A percentile compares a stretch with the other conserved stretches of the same genome.
These are phyloP conservation scores for Glomus cerebriforme DNA, from an alignment of 192 early-diverging fungal genomes.

Conservation along the genomic window DNA sequence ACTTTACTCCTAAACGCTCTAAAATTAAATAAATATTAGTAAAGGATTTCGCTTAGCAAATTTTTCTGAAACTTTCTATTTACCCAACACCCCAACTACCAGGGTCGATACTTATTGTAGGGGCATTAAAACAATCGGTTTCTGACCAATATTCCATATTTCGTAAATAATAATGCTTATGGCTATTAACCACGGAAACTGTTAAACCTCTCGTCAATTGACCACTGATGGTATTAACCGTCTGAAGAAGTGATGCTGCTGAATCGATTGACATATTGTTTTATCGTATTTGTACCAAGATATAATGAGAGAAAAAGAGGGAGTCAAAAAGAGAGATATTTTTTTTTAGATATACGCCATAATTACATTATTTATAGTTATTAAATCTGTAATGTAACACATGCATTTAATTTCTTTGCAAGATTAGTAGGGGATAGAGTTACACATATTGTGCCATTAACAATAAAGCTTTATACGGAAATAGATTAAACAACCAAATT, in stretches of 20 bases:
- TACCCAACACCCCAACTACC: conserved; percentile 23
- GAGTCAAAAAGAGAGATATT: no score
- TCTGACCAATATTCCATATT: conserved; percentile 23
- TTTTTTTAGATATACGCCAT: no score
- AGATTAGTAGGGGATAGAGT: no score
- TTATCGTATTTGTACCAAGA: no score
- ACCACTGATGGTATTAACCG: background rate
- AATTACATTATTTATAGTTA: no score
- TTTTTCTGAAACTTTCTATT: background rate
- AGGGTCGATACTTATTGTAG: background rate
- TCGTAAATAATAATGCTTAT: background rate
- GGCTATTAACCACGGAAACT: background rate
- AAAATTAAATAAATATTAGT: background rate
- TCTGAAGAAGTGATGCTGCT: conserved; percentile 8
- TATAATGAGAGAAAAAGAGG: no score
- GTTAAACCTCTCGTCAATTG: conserved; percentile 5
- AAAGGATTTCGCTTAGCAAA: background rate
- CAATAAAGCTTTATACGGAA: no score
- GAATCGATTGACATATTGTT: background rate
- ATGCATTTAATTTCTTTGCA: no score
- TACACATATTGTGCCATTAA: no score
- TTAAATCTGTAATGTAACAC: no score
- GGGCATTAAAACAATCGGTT: conserved; percentile 21
- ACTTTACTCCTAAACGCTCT: conserved; percentile 10
- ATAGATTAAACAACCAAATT: no score